Conservation (phyloP, 768 basidiomycete genomes). For the Lactifluus piperatus region DNA sequence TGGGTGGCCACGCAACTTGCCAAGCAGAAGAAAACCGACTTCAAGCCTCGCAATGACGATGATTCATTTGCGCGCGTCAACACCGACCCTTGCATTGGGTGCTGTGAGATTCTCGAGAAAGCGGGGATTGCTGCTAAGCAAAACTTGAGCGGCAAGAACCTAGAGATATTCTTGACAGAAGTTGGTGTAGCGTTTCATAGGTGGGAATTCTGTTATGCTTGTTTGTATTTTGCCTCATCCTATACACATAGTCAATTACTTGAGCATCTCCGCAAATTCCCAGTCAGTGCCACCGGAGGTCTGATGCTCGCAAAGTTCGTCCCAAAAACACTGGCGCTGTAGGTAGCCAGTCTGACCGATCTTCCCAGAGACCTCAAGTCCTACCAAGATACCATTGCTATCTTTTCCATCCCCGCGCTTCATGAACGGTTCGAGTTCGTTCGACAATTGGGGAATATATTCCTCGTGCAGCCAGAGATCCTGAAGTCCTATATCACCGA, state of each 20-base stretch:
- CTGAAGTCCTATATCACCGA: constrained; percentile 94
- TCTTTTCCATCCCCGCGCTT: constrained; percentile 76
- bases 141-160: constrained; percentile 85
- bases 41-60: constrained; percentile 95
- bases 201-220: constrained; percentile 29
- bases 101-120: constrained; percentile 78
- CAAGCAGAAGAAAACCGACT: constrained; percentile 94
- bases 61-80: constrained; percentile 89
- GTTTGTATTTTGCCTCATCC: not conserved
- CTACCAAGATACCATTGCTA: constrained; percentile 84
- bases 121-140: constrained; percentile 68
- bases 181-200: constrained; percentile 92
- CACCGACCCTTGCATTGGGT: constrained; percentile 84
- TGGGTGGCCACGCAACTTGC: constrained; percentile 72
- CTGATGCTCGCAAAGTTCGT: constrained; percentile 94
- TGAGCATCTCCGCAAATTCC: constrained; percentile 93
- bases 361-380: constrained; percentile 79
- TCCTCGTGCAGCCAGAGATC: constrained; percentile 92
- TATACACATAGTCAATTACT: constrained; percentile 58
- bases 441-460: constrained; percentile 92
- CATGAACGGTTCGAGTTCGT: constrained; percentile 97
- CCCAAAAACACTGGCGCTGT: not conserved
- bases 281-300: constrained; percentile 93
- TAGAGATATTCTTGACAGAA: constrained; percentile 87
- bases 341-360: not conserved